A percentile compares a stretch with the other conserved stretches of the same genome.
Conservation (phyloP, 495 filamentous ascomycete species). For the Hypoxylon fuscum region DNA sequence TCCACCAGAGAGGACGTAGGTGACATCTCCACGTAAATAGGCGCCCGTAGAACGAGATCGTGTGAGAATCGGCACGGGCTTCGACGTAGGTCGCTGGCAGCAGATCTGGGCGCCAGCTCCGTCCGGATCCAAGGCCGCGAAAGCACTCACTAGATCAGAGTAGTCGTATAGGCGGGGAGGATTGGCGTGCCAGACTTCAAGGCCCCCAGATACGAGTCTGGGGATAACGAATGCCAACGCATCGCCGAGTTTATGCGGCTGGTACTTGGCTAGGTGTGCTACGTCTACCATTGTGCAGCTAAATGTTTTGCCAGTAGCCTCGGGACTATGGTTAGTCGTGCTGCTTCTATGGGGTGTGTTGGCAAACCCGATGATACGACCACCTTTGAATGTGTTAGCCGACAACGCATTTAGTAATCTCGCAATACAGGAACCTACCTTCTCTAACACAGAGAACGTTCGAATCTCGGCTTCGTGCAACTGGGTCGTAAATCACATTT, state of each 20-base stretch:
- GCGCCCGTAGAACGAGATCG: slow-evolving; percentile 12
- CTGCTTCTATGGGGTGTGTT: slow-evolving; percentile 15
- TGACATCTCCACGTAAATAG: slow-evolving; percentile 34
- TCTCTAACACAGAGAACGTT: slow-evolving; percentile 27
- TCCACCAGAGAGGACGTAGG: slow-evolving; percentile 54
- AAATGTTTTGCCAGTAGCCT: slow-evolving; percentile 15
- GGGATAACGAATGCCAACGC: slow-evolving; percentile 13
- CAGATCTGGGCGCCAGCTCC: slow-evolving; percentile 3
- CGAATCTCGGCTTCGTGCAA: slow-evolving; percentile 13
- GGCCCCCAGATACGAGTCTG: neutral
- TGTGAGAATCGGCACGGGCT: slow-evolving; percentile 12
- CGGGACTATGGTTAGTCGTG: neutral
- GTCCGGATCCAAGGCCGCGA: slow-evolving; percentile 5
- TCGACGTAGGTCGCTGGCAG: slow-evolving; percentile 18
- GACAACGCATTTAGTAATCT: neutral
- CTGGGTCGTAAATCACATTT: slow-evolving; percentile 65
- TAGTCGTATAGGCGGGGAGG: slow-evolving; percentile 10
- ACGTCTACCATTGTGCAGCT: slow-evolving; percentile 21
- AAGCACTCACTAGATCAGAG: slow-evolving; percentile 20
- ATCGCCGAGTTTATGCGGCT: slow-evolving; percentile 17
- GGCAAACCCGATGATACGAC: slow-evolving; percentile 29
- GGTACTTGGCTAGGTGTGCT: slow-evolving; percentile 8
- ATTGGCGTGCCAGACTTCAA: slow-evolving; percentile 2
- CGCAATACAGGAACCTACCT: slow-evolving; percentile 11
- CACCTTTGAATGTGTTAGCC: slow-evolving; percentile 21